Evolutionary conservation across 495 filamentous ascomycete genomes (phyloP).

Genomic region (Penicillium diatomitis): DNA sequence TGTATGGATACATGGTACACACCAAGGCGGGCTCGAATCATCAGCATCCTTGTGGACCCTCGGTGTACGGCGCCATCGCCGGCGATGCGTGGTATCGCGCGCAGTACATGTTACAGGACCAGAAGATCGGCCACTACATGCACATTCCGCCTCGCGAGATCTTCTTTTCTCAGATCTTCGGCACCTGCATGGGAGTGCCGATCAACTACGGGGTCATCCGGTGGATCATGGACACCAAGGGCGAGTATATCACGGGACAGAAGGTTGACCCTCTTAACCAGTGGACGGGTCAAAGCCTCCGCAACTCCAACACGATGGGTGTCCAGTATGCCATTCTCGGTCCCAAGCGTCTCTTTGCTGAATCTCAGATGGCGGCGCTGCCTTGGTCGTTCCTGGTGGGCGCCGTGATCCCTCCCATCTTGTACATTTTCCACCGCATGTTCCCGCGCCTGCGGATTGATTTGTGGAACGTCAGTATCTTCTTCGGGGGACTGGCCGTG

Average conservation of each 20-base stretch:
- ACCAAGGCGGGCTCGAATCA: constrained; percentile 28
- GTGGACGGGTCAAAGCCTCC: constrained; percentile 45
- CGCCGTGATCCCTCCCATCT: constrained; percentile 35
- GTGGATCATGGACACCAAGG: constrained; percentile 40
- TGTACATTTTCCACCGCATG: constrained; percentile 38
- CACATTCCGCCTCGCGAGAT: constrained; percentile 35
- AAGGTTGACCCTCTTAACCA: constrained; percentile 44
- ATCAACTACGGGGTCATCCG: constrained; percentile 38
- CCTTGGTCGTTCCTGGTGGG: constrained; percentile 49
- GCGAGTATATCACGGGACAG: constrained; percentile 42
- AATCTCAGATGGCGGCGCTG: constrained; percentile 39
- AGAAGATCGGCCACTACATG: constrained; percentile 42
- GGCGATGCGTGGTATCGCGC: constrained; percentile 44
- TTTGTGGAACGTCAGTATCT: constrained; percentile 49
- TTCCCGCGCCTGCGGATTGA: constrained; percentile 44
- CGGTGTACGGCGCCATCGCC: constrained; percentile 43
- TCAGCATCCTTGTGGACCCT: constrained; percentile 44
- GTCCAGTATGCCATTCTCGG: constrained; percentile 49
- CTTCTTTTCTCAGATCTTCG: constrained; percentile 36
- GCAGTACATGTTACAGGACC: constrained; percentile 40
- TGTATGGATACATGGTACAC: constrained; percentile 51
- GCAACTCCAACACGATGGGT: constrained; percentile 37
- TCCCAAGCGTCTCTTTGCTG: constrained; percentile 41
- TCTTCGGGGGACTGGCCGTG: constrained; percentile 28
- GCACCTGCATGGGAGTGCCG: constrained; percentile 33